Evolutionary conservation across 1,139 yeast genomes (phyloP), one percentile per base, ranked within the genome.

Genomic region (Kodamaea fungicola): DNA sequence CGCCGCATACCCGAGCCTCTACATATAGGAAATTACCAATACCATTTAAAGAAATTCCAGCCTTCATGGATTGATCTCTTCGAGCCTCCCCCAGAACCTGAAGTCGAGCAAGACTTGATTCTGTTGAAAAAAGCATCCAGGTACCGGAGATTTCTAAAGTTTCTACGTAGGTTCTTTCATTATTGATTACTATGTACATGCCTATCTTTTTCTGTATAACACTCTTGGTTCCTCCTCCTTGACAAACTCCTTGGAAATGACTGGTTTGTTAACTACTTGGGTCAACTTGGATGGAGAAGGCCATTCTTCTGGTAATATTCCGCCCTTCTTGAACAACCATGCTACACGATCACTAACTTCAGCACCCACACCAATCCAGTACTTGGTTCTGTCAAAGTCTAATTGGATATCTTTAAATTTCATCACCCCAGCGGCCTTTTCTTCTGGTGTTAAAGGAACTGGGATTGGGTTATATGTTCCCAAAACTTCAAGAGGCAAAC

Each of bases 311-410:
- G 87, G 85, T 51, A 90, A 72, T 36, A 83, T 67, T 4, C 89
- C 88, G 3, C 88, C 88, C 59, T 86, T 87, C 54, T 82, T 83
- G 58, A 92, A 77, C 43, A 92, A 65, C 50, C 80, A 80, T 4
- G 80, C 76, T 8, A 90, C 95, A 4, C 94, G 71, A 31, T 85
- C 90, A 25, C 94, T 81, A 4, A 96, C 95, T 57, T 86, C 95
- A 1, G 97, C 98, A n/a, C 99, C 99, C 10, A 88, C 96, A 54
- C 97, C 96, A 32, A 92, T 67, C 99, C 99, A 92, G 64, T 92
- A 94, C 61, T 88, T 88, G n/a, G 96, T 80, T 49, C 97, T 78
- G 47, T 81, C 80, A 56, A 92, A 88, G 58, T 92, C 97, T 33
- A 92, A 68, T 49, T 80, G 76, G 29, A 92, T 77, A 50, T 89